Evolutionary conservation across 306 rosid species (phyloP).

Genomic region (Trifolium dubium): DNA sequence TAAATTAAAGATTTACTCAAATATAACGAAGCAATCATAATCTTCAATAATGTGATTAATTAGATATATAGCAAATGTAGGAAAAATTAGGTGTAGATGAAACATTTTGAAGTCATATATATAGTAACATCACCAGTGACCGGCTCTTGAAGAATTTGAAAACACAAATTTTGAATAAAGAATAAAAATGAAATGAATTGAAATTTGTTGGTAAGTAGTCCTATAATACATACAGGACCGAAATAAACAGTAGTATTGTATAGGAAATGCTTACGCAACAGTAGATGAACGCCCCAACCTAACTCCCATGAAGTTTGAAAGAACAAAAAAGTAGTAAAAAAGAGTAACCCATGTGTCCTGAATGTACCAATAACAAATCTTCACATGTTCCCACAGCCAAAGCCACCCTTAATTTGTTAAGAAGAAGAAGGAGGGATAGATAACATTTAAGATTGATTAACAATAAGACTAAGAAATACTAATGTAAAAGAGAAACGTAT

Average conservation of each 20-base stretch:
- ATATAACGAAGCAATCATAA: no score
- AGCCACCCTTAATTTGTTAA: not conserved
- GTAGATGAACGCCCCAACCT: conserved; percentile 75
- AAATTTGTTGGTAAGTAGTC: not conserved
- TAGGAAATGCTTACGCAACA: conserved; percentile 32
- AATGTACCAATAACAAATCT: conserved; percentile 2
- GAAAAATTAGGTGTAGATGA: no score
- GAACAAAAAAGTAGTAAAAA: not conserved
- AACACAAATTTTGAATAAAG: not conserved
- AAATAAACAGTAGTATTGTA: conserved; percentile 15
- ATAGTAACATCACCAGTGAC: not conserved
- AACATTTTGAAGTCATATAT: no score
- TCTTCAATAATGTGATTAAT: no score
- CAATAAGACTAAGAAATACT: not conserved
- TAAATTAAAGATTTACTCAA: no score
- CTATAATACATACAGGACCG: no score
- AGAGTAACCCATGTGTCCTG: conserved; percentile 44
- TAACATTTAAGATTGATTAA: not conserved
- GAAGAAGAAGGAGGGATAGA: not conserved
- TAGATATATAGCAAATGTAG: no score
- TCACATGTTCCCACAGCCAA: conserved; percentile 37
- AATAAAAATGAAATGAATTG: not conserved
- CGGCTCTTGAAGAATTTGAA: not conserved
- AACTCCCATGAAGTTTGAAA: conserved; percentile 40
- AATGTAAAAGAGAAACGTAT: conserved; percentile 22